A percentile compares a stretch with the other conserved stretches of the same genome.
These are phyloP conservation scores for Melanopsichium pennsylvanicum DNA, from an alignment of 1,284 basidiomycete species.

Conservation along the genomic window DNA sequence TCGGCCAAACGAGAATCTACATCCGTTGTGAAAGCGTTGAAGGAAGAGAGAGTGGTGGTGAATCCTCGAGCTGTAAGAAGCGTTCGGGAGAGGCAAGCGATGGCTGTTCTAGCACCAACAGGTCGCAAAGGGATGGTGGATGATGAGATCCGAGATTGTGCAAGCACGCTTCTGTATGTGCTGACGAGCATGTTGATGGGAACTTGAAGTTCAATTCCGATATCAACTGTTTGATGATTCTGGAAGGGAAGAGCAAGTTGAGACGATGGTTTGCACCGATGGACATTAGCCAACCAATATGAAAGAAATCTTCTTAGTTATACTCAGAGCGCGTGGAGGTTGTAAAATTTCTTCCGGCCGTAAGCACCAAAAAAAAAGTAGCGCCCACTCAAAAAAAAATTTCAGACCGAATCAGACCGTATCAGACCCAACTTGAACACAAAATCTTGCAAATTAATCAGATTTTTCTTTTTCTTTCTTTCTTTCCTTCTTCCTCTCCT, in stretches of 20 bases:
- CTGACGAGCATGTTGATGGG: conserved; percentile 12
- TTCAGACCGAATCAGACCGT: too few relatives aligned
- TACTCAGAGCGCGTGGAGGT: conserved; percentile 1
- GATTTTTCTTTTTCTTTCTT: conserved; percentile 3
- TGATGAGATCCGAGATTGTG: background rate
- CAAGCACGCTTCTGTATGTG: conserved; percentile 1
- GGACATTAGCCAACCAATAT: too few relatives aligned
- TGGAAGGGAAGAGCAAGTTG: too few relatives aligned
- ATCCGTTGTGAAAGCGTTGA: background rate
- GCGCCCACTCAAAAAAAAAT: background rate
- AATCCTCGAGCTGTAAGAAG: background rate
- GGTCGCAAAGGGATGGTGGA: too few relatives aligned
- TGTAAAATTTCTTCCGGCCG: conserved; percentile 15
- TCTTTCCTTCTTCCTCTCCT: conserved; percentile 1
- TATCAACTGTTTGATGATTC: too few relatives aligned
- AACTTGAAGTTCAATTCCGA: too few relatives aligned
- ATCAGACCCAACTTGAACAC: too few relatives aligned
- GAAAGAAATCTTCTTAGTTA: too few relatives aligned
- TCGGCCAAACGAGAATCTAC: background rate
- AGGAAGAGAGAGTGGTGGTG: background rate
- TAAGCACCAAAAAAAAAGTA: background rate
- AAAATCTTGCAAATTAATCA: too few relatives aligned
- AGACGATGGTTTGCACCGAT: too few relatives aligned
- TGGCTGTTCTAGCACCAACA: too few relatives aligned
- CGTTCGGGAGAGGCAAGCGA: background rate